A percentile compares a stretch with the other conserved stretches of the same genome.
These are phyloP conservation scores for Nadsonia fulvescens DNA, from an alignment of 805 yeast genomes.

Conservation along the genomic window DNA sequence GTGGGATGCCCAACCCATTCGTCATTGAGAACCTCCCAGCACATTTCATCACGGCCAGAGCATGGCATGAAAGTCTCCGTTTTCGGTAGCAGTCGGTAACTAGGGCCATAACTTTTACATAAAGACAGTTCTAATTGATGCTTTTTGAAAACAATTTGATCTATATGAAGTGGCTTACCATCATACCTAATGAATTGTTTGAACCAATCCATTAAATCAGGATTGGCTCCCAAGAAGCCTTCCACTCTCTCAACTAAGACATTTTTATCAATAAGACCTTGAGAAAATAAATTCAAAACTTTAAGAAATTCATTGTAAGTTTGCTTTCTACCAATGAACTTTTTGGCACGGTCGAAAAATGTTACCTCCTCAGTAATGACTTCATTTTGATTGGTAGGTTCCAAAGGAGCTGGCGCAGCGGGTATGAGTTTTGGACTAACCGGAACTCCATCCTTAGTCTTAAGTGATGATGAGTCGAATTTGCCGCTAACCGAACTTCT, in stretches of 20 bases:
- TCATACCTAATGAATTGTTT: conserved; percentile 79
- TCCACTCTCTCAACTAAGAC: conserved; percentile 73
- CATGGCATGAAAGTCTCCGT: conserved; percentile 94
- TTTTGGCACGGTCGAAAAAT: conserved; percentile 85
- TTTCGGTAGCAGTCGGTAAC: conserved; percentile 82
- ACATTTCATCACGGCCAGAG: conserved; percentile 95
- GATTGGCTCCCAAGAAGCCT: conserved; percentile 64
- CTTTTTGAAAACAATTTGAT: conserved; percentile 71
- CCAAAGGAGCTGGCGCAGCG: conserved; percentile 67
- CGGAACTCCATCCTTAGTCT: too few species aligned
- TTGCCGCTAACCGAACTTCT: too few species aligned
- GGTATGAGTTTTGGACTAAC: conserved; percentile 72
- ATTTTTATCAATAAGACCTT: conserved; percentile 70
- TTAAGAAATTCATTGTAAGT: conserved; percentile 86
- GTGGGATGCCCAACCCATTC: conserved; percentile 99
- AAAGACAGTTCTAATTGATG: conserved; percentile 78
- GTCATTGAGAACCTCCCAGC: conserved; percentile 96
- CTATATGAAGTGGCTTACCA: conserved; percentile 71
- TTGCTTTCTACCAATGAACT: conserved; percentile 72
- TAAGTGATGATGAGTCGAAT: too few species aligned
- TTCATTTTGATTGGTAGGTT: conserved; percentile 30
- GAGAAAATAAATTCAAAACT: conserved; percentile 70
- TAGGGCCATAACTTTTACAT: conserved; percentile 91
- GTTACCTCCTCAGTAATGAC: conserved; percentile 69
- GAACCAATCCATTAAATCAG: conserved; percentile 79